These are phyloP conservation scores for Amanita rubescens DNA, from an alignment of 768 basidiomycete species.

Conservation along the genomic window DNA sequence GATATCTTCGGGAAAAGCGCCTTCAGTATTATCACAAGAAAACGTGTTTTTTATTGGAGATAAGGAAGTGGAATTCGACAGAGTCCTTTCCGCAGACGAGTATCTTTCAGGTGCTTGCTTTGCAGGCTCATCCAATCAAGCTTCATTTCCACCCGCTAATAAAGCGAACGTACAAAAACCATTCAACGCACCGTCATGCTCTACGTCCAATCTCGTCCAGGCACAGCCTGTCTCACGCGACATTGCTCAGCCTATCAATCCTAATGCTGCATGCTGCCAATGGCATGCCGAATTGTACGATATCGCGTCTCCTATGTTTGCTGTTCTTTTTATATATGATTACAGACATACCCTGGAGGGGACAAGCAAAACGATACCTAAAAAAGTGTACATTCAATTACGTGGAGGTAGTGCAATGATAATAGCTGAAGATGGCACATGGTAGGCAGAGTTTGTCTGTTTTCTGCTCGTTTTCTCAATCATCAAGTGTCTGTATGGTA, in stretches of 20 bases:
- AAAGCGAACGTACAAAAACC: background rate
- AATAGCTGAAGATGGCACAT: slow-evolving; percentile 63
- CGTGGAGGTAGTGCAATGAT: slow-evolving; percentile 44
- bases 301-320: background rate
- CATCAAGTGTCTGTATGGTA: slow-evolving; percentile 29
- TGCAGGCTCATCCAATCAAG: slow-evolving; percentile 12
- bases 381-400: slow-evolving; percentile 55
- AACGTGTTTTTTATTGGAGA: slow-evolving; percentile 33
- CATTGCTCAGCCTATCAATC: slow-evolving; percentile 1
- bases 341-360: slow-evolving; percentile 32
- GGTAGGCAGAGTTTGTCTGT: slow-evolving; percentile 34
- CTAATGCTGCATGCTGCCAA: slow-evolving; percentile 26
- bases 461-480: background rate
- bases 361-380: slow-evolving; percentile 77
- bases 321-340: slow-evolving; percentile 1
- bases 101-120: slow-evolving; percentile 65
- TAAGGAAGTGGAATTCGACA: slow-evolving; percentile 64
- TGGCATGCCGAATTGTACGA: slow-evolving; percentile 69
- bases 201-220: background rate
- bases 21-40: slow-evolving; percentile 32
- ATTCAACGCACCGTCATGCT: background rate
- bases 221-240: background rate
- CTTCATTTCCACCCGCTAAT: background rate
- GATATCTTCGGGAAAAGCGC: slow-evolving; percentile 43
- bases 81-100: slow-evolving; percentile 42